phyloP scores from a whole-genome alignment of 2,329 filamentous ascomycete species.

The Fusarium praegraminearum region DNA sequence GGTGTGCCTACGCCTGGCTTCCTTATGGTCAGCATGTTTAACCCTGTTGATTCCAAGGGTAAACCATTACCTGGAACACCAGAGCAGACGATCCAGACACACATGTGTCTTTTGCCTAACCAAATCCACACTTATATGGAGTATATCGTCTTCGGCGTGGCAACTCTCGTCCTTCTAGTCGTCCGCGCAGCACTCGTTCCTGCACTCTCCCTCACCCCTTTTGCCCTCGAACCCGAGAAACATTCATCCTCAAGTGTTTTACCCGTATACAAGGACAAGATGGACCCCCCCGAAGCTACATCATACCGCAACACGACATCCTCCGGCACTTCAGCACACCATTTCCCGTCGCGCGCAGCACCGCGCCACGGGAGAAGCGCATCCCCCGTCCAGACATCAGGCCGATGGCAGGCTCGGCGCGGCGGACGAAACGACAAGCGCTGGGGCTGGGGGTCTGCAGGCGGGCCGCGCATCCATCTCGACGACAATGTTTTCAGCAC shows the following conservation, averaged over 20 bases:
- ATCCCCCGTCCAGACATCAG: constrained; percentile 36
- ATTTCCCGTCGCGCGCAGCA: constrained; percentile 42
- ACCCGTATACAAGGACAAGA: constrained; percentile 67
- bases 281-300: constrained; percentile 56
- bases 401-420: constrained; percentile 47
- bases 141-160: constrained; percentile 74
- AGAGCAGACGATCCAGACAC: constrained; percentile 80
- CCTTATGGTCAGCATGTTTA: constrained; percentile 89
- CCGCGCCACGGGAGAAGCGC: constrained; percentile 38
- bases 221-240: constrained; percentile 61
- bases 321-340: constrained; percentile 44
- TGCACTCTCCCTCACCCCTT: constrained; percentile 64
- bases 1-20: constrained; percentile 90
- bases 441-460: constrained; percentile 61
- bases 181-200: constrained; percentile 69
- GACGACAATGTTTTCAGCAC: constrained; percentile 62
- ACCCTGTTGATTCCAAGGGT: constrained; percentile 78
- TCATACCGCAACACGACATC: constrained; percentile 34
- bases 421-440: constrained; percentile 44
- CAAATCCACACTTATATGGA: constrained; percentile 86
- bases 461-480: constrained; percentile 66
- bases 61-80: constrained; percentile 59
- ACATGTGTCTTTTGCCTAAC: constrained; percentile 90
- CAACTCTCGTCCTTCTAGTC: constrained; percentile 63
- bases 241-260: constrained; percentile 41